A percentile compares a stretch with the other conserved stretches of the same genome.
Evolutionary conservation across 768 basidiomycete genomes (phyloP).

Genomic region (Russula abietina): DNA sequence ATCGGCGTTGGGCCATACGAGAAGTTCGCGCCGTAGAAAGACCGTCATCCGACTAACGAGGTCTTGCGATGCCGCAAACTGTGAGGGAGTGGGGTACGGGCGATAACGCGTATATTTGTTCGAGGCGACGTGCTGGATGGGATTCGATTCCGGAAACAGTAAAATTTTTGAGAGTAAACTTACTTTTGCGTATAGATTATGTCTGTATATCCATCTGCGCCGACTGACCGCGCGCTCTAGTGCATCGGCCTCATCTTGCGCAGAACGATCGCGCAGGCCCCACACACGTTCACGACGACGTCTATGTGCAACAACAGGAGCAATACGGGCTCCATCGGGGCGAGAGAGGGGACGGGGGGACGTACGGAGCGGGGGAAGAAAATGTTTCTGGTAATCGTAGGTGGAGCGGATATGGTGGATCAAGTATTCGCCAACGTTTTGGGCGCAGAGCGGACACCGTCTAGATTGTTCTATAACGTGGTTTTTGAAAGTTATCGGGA

Average conservation of each 20-base stretch:
- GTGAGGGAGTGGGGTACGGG: conserved; percentile 84
- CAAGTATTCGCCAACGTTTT: conserved; percentile 61
- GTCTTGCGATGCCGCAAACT: conserved; percentile 73
- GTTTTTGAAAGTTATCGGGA: neutral
- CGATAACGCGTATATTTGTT: conserved; percentile 80
- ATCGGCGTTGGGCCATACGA: conserved; percentile 85
- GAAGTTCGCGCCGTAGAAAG: conserved; percentile 80
- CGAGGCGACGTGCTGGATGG: conserved; percentile 77
- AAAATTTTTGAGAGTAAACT: neutral
- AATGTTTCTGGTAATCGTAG: conserved; percentile 78
- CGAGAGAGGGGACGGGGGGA: conserved; percentile 36
- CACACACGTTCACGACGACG: conserved; percentile 45
- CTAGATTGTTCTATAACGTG: conserved; percentile 58
- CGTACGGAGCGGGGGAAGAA: conserved; percentile 56
- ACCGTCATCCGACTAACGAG: conserved; percentile 67
- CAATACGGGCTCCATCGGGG: conserved; percentile 19
- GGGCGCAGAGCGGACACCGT: conserved; percentile 70
- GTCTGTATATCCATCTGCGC: conserved; percentile 74
- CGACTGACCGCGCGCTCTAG: conserved; percentile 68
- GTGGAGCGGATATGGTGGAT: conserved; percentile 76
- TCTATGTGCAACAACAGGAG: conserved; percentile 23
- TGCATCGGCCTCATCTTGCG: conserved; percentile 56
- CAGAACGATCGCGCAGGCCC: conserved; percentile 47
- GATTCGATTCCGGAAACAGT: conserved; percentile 5
- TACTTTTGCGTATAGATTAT: conserved; percentile 82